Percentiles rank a stretch among this genome's conserved stretches.
phyloP scores from a whole-genome alignment of 2,329 filamentous ascomycete genomes.

The Shiraia sp. region DNA sequence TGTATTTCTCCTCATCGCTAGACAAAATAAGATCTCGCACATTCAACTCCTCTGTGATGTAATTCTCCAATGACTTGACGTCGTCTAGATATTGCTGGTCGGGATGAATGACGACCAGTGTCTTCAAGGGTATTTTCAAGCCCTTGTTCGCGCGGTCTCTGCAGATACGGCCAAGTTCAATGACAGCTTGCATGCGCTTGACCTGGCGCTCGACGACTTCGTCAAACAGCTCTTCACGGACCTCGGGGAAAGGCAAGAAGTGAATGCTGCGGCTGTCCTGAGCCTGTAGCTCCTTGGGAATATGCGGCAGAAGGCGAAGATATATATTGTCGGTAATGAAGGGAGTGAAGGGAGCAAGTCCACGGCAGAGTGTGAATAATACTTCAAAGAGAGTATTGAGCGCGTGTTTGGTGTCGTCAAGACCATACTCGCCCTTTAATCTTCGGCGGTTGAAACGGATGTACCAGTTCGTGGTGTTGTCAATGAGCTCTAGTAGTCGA shows the following conservation, averaged over 20 bases:
- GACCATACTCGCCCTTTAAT: conserved; percentile 84
- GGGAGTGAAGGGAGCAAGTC: conserved; percentile 90
- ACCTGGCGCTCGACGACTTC: conserved; percentile 83
- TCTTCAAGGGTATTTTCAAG: conserved; percentile 89
- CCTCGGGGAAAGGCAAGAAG: conserved; percentile 87
- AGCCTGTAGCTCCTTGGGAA: conserved; percentile 70
- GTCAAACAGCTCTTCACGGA: conserved; percentile 86
- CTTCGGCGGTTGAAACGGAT: conserved; percentile 92
- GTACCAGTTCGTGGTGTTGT: conserved; percentile 98
- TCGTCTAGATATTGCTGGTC: conserved; percentile 84
- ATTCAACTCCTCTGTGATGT: conserved; percentile 91
- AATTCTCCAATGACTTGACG: conserved; percentile 80
- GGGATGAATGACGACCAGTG: conserved; percentile 83
- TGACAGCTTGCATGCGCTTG: conserved; percentile 90
- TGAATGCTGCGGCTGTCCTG: conserved; percentile 85
- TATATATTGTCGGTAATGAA: conserved; percentile 97
- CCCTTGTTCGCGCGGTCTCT: conserved; percentile 83
- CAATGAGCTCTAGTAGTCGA: conserved; percentile 78
- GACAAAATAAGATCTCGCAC: conserved; percentile 83
- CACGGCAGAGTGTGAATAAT: conserved; percentile 83
- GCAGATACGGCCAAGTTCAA: conserved; percentile 84
- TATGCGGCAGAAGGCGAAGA: conserved; percentile 76
- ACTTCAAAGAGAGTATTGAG: conserved; percentile 95
- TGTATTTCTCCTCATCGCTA: conserved; percentile 85
- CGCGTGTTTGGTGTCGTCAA: conserved; percentile 85